Evolutionary conservation across 2,329 filamentous ascomycete genomes (phyloP).

Genomic region (Neopestalotiopsis sp.): DNA sequence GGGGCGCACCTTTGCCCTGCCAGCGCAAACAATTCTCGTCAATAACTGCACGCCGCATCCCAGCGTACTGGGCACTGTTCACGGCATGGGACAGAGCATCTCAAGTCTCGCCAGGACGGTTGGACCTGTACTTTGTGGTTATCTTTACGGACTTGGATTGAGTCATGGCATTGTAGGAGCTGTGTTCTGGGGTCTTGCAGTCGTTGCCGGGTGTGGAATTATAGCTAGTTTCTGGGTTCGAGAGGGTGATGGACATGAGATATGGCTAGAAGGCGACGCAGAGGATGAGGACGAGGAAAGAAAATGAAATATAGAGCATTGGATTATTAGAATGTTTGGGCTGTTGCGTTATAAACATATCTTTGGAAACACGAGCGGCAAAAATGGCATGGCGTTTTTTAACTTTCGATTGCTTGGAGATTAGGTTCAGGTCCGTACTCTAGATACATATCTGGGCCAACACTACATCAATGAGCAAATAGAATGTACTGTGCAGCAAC

Average conservation of each 20-base stretch:
- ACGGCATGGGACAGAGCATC: slow-evolving; percentile 62
- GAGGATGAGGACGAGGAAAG: slow-evolving; percentile 40
- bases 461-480: no score
- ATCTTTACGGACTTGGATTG: slow-evolving; percentile 64
- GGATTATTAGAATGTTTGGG: neutral
- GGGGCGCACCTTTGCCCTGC: slow-evolving; percentile 67
- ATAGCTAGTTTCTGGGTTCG: slow-evolving; percentile 60
- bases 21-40: slow-evolving; percentile 51
- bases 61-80: slow-evolving; percentile 51
- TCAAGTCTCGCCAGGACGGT: slow-evolving; percentile 64
- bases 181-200: slow-evolving; percentile 62
- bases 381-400: neutral
- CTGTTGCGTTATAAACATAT: neutral
- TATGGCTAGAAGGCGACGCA: slow-evolving; percentile 67
- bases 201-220: slow-evolving; percentile 53
- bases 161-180: slow-evolving; percentile 62
- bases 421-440: no score
- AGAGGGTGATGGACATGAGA: slow-evolving; percentile 70
- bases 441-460: no score
- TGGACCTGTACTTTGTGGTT: slow-evolving; percentile 65
- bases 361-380: neutral
- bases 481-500: no score
- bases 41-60: slow-evolving; percentile 56
- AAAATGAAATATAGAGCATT: neutral
- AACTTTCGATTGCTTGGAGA: no score